Conservation (phyloP, 2,329 filamentous ascomycete genomes). For the Delphinella strobiligena region DNA sequence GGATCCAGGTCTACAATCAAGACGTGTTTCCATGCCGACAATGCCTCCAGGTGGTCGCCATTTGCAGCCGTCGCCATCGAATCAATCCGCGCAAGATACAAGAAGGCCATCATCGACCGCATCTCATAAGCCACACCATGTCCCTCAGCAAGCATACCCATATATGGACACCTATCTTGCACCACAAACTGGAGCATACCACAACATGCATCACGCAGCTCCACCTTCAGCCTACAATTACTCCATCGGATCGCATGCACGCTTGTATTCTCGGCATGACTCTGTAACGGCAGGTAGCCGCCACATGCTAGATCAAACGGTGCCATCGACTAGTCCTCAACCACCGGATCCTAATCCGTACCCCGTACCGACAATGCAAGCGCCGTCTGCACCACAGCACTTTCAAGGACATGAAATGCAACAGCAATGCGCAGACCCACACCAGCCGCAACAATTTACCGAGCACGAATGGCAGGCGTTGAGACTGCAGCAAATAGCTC, state of each 20-base stretch:
- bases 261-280: background rate
- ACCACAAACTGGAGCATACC: too few species aligned
- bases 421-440: background rate
- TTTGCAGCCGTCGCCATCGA: background rate
- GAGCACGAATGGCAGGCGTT: background rate
- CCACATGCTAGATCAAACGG: background rate
- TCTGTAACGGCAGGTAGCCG: background rate
- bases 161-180: too few species aligned
- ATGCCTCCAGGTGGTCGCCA: background rate
- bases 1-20: conserved; percentile 30
- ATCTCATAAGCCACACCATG: too few species aligned
- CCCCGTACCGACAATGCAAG: background rate
- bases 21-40: conserved; percentile 21
- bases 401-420: background rate
- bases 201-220: background rate
- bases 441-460: background rate
- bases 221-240: too few species aligned
- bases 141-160: too few species aligned
- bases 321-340: background rate
- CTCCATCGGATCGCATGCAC: background rate
- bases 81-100: background rate
- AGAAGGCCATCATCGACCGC: background rate
- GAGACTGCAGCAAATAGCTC: background rate
- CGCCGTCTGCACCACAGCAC: background rate
- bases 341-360: background rate